phyloP scores from a whole-genome alignment of 805 yeast genomes.

The Sugiyamaella lignohabitans region DNA sequence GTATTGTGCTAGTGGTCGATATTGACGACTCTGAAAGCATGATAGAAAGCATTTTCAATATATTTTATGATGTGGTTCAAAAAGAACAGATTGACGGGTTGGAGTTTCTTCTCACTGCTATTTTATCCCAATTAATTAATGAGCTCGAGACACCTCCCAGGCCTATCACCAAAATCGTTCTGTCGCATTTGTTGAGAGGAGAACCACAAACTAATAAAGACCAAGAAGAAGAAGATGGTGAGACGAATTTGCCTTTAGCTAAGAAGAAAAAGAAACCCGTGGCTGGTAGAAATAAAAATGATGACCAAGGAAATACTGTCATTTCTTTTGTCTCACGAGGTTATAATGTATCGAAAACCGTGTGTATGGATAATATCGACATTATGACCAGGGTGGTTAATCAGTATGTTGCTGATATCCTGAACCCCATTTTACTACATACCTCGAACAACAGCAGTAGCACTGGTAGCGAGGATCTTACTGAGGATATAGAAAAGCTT shows the following conservation, averaged over 20 bases:
- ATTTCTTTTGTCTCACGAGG: conserved; percentile 43
- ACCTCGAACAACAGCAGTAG: conserved; percentile 16
- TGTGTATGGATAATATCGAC: conserved; percentile 66
- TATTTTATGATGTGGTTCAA: conserved; percentile 51
- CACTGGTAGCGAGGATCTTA: conserved; percentile 14
- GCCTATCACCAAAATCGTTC: conserved; percentile 52
- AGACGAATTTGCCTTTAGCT: conserved; percentile 18
- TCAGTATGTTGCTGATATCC: conserved; percentile 69
- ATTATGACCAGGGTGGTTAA: conserved; percentile 70
- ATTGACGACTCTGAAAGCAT: conserved; percentile 54
- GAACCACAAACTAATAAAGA: conserved; percentile 11
- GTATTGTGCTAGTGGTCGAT: conserved; percentile 69
- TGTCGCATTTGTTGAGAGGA: conserved; percentile 55
- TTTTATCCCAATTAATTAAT: conserved; percentile 66
- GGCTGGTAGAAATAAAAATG: not conserved
- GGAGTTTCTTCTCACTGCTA: conserved; percentile 58
- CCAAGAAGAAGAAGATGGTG: conserved; percentile 12
- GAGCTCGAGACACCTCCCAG: conserved; percentile 63
- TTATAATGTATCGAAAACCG: conserved; percentile 54
- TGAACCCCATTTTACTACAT: conserved; percentile 40
- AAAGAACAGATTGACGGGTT: conserved; percentile 41
- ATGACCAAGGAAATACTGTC: conserved; percentile 9
- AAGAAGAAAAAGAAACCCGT: not conserved
- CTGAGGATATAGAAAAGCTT: conserved; percentile 45
- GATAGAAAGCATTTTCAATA: conserved; percentile 49